Base-by-base conservation (phyloP, 2,329 filamentous ascomycete genomes). In the Rosellinia necatrix region DNA sequence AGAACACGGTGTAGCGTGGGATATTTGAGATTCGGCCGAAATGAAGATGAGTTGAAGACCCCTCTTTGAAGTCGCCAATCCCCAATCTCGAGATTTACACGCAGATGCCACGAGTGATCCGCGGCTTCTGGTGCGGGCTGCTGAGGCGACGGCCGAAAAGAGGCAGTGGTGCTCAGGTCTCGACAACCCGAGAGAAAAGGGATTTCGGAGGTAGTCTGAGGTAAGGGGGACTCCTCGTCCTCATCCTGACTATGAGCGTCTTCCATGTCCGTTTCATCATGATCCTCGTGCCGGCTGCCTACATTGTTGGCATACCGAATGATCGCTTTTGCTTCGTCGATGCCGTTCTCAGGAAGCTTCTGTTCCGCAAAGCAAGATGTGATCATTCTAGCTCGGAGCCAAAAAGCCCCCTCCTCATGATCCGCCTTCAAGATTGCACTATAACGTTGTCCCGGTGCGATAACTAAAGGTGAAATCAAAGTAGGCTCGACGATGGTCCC, bases 371-470 rank as follows among this genome's bases (percentile, higher is more conserved):
- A 86, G 65, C 84, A 87, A 56, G 81, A 78, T 6, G 76, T 82
- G 24, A 84, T 72, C 81, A 87, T 85, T 41, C 79, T 77, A 0
- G 85, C 84, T 19, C 87, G 78, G 60, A 91, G 79, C 74, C 87
- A 88, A 66, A 86, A 91, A 75, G 13, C 79, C 70, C 4, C 71
- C 68, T 76, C 75, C 2, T 79, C 78, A 44, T 81, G 80, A 66
- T 86, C 85, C 5, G 86, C 78, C 1, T 82, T 81, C 1, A 91
- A 65, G 0, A 91, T 71, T 12, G 88, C 77, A 64, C 86, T 88
- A 65, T 90, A 91, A 12, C 89, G 80, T 67, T 91, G 88, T 0
- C 87, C 88, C 1, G 87, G 86, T 6, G 85, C 80, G 19, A 92
- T 75, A 58, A 88, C 86, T 49, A 91, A 72, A 58, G 84, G 81